Evolutionary conservation across 352 stramenopile genomes (phyloP), one percentile per base, ranked within the genome.

Genomic region (Phytopythium cucurbitacearum): DNA sequence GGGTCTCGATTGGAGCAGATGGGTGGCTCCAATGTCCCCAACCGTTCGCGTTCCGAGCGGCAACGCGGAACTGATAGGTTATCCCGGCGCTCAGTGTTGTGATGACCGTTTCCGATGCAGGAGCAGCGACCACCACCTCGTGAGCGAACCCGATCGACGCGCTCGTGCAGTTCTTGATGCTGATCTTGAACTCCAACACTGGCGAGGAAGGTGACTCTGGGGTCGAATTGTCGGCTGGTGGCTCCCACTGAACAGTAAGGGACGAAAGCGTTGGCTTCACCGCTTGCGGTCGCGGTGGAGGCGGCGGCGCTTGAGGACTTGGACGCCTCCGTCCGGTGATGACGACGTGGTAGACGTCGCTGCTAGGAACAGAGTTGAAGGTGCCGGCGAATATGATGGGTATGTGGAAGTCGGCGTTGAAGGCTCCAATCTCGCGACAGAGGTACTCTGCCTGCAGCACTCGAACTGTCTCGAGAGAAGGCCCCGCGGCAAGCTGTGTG

Each of bases 41-140:
- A 35, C 87, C 85, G 13, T 89, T 56, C 7, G 52, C 56, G 38
- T 90, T 95, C 34, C 76, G 64, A 10, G 77, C 86, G 9, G 86
- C 72, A 3, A 96, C 67, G 5, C 81, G 74, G 56, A 95, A 95
- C 60, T 96, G 86, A 66, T 96, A 96, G 48, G 77, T 73, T 36
- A 85, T 72, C 8, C 79, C 80, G n/a, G 77, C 76, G 40, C 77
- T 88, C 4, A 96, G 59, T 41, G 79, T 87, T 3, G 75, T 75
- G 13, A 91, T 57, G 13, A 71, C 61, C 33, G 75, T 61, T 21
- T 59, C 40, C 28, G 16, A 54, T 7, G 48, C 38, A 57, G 55
- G 52, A 50, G 38, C 64, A 7, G 65, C 48, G 1, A 85, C 45
- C 1, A 57, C 38, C 11, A 85, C 46, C 48, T 87, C 76, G 50